phyloP scores from a whole-genome alignment of 306 rosid species.

The Castanea mollissima region DNA sequence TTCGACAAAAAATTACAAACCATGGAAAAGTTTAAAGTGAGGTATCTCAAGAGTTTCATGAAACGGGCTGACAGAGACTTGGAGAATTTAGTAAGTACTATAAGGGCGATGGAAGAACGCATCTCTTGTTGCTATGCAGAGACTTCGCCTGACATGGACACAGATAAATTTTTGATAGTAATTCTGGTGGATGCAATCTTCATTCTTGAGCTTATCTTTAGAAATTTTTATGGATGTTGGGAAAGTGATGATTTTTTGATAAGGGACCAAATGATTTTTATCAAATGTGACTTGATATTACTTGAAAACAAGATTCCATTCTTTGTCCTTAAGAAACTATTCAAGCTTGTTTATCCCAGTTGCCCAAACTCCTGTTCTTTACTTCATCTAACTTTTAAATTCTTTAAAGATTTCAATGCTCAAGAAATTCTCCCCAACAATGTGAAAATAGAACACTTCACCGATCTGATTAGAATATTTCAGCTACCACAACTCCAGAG shows the following conservation, averaged over 20 bases:
- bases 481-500: no score
- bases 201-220: no score
- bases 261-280: no score
- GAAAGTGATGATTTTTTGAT: no score
- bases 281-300: no score
- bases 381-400: constrained; percentile 8
- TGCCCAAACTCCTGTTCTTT: background rate
- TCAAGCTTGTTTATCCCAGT: background rate
- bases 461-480: no score
- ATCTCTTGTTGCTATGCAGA: constrained; percentile 26
- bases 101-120: background rate
- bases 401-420: constrained; percentile 7
- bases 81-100: background rate
- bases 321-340: background rate
- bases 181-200: no score
- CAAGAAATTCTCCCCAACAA: background rate
- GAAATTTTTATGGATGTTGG: no score
- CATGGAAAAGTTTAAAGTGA: constrained; percentile 26
- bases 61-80: background rate
- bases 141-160: background rate
- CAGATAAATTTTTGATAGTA: no score
- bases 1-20: background rate
- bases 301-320: no score
- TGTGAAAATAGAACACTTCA: no score
- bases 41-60: constrained; percentile 13